A percentile compares a stretch with the other conserved stretches of the same genome.
Conservation (phyloP, 805 yeast species). For the Metschnikowia borealis region DNA sequence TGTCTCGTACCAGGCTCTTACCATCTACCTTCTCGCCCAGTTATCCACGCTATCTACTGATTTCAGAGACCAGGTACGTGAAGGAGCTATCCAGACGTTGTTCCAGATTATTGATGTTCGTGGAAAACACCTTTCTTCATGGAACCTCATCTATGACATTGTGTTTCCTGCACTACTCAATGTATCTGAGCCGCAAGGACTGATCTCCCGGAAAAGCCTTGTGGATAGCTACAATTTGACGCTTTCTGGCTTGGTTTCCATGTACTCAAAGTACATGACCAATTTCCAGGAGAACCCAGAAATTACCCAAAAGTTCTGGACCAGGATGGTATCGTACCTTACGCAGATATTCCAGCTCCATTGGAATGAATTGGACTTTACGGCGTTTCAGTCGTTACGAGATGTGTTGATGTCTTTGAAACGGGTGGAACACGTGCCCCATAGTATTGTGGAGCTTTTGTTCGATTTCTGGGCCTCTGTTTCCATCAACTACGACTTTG, state of each 20-base stretch:
- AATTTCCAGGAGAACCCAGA: constrained; percentile 25
- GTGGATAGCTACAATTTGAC: constrained; percentile 61
- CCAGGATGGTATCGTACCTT: constrained; percentile 48
- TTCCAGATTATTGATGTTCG: constrained; percentile 53
- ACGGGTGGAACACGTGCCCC: constrained; percentile 3
- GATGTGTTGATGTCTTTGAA: constrained; percentile 41
- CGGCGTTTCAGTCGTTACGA: constrained; percentile 52
- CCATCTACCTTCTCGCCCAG: constrained; percentile 54
- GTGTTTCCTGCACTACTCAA: constrained; percentile 56
- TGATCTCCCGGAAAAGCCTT: constrained; percentile 39
- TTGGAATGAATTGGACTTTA: constrained; percentile 50
- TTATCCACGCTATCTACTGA: constrained; percentile 64
- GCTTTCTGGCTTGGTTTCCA: constrained; percentile 59
- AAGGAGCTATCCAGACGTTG: constrained; percentile 86
- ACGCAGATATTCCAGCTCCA: constrained; percentile 33
- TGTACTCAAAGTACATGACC: constrained; percentile 53
- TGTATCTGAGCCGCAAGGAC: constrained; percentile 11
- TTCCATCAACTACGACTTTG: constrained; percentile 38
- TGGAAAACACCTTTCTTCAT: constrained; percentile 43
- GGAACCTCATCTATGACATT: constrained; percentile 64
- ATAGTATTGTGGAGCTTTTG: constrained; percentile 32
- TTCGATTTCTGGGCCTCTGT: constrained; percentile 50
- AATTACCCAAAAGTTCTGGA: constrained; percentile 46
- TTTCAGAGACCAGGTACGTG: constrained; percentile 72
- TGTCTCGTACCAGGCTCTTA: constrained; percentile 34